Evolutionary conservation across 306 rosid species (phyloP).

Genomic region (Sophora flavescens): DNA sequence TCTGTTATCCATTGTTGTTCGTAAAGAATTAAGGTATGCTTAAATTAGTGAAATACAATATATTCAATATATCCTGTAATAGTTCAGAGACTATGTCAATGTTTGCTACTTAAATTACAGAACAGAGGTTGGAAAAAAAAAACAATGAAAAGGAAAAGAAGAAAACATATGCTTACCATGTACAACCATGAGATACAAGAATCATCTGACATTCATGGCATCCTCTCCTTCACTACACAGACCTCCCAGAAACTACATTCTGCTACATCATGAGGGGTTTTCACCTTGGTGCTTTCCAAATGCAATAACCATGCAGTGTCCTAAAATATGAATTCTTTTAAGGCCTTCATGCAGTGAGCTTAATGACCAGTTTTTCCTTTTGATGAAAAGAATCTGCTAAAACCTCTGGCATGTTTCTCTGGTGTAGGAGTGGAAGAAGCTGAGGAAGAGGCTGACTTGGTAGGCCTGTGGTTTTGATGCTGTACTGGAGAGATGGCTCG

Average conservation of each 20-base stretch:
- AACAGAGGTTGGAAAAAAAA: conserved; percentile 21
- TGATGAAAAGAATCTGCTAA: conserved; percentile 95
- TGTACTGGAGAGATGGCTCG: conserved; percentile 60
- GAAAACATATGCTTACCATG: conserved; percentile 75
- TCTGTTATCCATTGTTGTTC: conserved; percentile 3
- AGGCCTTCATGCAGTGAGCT: conserved; percentile 51
- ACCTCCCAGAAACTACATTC: conserved; percentile 37
- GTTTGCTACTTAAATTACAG: conserved; percentile 59
- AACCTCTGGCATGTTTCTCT: conserved; percentile 81
- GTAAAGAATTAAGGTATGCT: conserved; percentile 50
- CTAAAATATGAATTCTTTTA: conserved; percentile 42
- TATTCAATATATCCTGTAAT: conserved; percentile 59
- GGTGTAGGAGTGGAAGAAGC: conserved; percentile 84
- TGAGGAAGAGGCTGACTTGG: conserved; percentile 76
- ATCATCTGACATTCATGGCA: conserved; percentile 51
- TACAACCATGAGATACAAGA: conserved; percentile 83
- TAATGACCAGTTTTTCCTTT: conserved; percentile 77
- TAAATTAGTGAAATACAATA: conserved; percentile 53
- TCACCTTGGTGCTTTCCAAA: conserved; percentile 34
- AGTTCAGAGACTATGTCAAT: conserved; percentile 61
- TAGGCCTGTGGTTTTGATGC: conserved; percentile 65
- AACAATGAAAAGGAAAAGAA: conserved; percentile 24
- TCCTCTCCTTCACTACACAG: conserved; percentile 47
- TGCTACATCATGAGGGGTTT: conserved; percentile 40
- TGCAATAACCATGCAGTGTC: conserved; percentile 22